These are phyloP conservation scores for Calonectria pseudoreteaudii DNA, from an alignment of 2,329 filamentous ascomycete genomes.

Conservation along the genomic window DNA sequence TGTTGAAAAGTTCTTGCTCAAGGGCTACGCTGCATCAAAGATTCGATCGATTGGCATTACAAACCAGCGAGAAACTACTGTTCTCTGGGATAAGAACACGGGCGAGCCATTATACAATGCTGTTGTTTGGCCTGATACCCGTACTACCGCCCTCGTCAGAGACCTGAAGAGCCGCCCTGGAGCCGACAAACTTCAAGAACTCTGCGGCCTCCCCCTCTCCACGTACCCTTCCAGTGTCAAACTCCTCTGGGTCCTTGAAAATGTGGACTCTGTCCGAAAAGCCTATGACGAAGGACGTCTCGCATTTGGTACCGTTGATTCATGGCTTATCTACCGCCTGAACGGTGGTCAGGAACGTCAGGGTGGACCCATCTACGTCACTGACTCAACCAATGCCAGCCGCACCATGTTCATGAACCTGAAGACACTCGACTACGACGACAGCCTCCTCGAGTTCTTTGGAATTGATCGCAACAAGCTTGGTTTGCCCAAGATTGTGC, in stretches of 20 bases:
- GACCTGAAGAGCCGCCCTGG: slow-evolving; percentile 77
- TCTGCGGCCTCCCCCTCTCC: slow-evolving; percentile 86
- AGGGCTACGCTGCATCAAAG: slow-evolving; percentile 74
- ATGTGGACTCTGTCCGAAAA: slow-evolving; percentile 74
- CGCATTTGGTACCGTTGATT: slow-evolving; percentile 88
- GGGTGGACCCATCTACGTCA: slow-evolving; percentile 75
- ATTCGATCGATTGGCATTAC: slow-evolving; percentile 88
- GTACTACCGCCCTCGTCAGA: slow-evolving; percentile 78
- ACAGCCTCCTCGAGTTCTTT: slow-evolving; percentile 82
- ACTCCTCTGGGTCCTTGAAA: slow-evolving; percentile 83
- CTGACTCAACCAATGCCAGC: slow-evolving; percentile 88
- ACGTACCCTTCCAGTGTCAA: slow-evolving; percentile 92
- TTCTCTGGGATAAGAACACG: slow-evolving; percentile 85
- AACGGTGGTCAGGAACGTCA: slow-evolving; percentile 76
- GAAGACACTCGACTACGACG: slow-evolving; percentile 82
- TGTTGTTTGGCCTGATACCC: slow-evolving; percentile 91
- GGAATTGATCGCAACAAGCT: slow-evolving; percentile 76
- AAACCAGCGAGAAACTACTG: slow-evolving; percentile 89
- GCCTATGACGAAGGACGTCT: slow-evolving; percentile 83
- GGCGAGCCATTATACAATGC: slow-evolving; percentile 86
- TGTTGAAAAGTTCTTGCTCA: slow-evolving; percentile 75
- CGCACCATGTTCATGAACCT: slow-evolving; percentile 97
- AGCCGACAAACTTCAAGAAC: slow-evolving; percentile 75
- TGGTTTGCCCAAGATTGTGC: slow-evolving; percentile 83
- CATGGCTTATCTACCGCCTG: slow-evolving; percentile 88